These are phyloP conservation scores for Agroathelia rolfsii DNA, from an alignment of 1,284 basidiomycete species.

Conservation along the genomic window DNA sequence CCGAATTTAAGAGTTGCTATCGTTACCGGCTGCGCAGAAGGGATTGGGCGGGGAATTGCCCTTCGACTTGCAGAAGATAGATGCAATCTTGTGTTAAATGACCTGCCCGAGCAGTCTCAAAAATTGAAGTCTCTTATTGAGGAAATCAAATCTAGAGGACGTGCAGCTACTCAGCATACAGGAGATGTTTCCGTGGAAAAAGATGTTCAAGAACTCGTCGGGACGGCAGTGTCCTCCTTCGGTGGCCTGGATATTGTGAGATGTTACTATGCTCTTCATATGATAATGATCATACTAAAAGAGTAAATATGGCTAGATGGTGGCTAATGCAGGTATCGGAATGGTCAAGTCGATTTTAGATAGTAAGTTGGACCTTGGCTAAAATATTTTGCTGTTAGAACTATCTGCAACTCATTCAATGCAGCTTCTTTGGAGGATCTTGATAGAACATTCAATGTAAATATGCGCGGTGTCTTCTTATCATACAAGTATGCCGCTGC, in stretches of 20 bases:
- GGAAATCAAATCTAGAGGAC: conserved; percentile 21
- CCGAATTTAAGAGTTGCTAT: too few species aligned
- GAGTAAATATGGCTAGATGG: conserved; percentile 17
- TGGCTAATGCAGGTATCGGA: conserved; percentile 23
- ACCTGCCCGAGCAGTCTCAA: conserved; percentile 20
- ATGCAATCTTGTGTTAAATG: conserved; percentile 28
- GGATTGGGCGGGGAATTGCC: conserved; percentile 32
- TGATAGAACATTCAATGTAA: conserved; percentile 22
- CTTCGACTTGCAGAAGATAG: conserved; percentile 32
- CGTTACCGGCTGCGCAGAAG: conserved; percentile 29
- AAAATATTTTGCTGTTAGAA: too few species aligned
- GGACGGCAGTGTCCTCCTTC: conserved; percentile 19
- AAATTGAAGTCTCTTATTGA: conserved; percentile 20
- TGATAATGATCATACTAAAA: neutral
- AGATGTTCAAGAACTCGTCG: conserved; percentile 27
- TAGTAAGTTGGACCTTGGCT: conserved; percentile 16
- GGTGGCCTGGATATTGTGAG: conserved; percentile 21
- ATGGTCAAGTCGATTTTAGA: conserved; percentile 5
- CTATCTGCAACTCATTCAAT: too few species aligned
- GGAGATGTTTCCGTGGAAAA: conserved; percentile 27
- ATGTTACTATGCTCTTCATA: neutral
- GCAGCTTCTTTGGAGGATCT: conserved; percentile 12
- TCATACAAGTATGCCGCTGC: conserved; percentile 29
- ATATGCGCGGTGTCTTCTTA: conserved; percentile 24
- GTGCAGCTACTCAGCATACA: conserved; percentile 18